These are phyloP conservation scores for Trichothecium sympodiale DNA, from an alignment of 2,329 filamentous ascomycete genomes.

Conservation along the genomic window DNA sequence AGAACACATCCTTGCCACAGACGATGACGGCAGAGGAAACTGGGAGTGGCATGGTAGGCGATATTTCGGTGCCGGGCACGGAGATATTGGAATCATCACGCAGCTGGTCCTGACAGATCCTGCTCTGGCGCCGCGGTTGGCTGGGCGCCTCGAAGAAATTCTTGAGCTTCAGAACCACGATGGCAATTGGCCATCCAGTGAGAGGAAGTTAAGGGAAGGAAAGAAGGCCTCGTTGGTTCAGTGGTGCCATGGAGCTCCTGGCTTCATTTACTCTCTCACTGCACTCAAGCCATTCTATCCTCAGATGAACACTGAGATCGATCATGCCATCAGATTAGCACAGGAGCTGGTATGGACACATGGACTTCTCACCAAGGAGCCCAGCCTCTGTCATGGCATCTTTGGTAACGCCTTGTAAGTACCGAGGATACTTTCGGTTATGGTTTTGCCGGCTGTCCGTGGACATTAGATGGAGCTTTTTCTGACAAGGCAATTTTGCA, in stretches of 20 bases:
- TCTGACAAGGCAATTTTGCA: neutral
- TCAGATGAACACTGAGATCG: conserved; percentile 38
- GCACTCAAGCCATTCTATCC: conserved; percentile 47
- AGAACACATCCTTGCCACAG: conserved; percentile 44
- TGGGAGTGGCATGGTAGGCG: conserved; percentile 55
- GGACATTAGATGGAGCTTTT: no score
- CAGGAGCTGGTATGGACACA: conserved; percentile 42
- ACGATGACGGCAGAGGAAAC: conserved; percentile 23
- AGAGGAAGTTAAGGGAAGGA: conserved; percentile 27
- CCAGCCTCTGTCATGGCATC: conserved; percentile 55
- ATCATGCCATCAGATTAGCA: conserved; percentile 37
- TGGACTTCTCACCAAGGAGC: conserved; percentile 51
- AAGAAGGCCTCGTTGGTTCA: conserved; percentile 41
- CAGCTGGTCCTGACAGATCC: conserved; percentile 52
- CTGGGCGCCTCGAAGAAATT: conserved; percentile 39
- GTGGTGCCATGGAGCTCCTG: conserved; percentile 58
- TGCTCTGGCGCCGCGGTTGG: conserved; percentile 39
- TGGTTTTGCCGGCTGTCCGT: no score
- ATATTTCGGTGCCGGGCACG: conserved; percentile 58
- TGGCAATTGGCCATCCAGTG: conserved; percentile 53
- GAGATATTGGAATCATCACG: conserved; percentile 58
- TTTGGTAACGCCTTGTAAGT: conserved; percentile 52
- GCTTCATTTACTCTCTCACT: conserved; percentile 46
- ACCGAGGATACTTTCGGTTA: no score
- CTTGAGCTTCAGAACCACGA: conserved; percentile 48